A percentile compares a stretch with the other conserved stretches of the same genome.
phyloP scores from a whole-genome alignment of 805 yeast genomes.

The Wickerhamiella kazuoi region DNA sequence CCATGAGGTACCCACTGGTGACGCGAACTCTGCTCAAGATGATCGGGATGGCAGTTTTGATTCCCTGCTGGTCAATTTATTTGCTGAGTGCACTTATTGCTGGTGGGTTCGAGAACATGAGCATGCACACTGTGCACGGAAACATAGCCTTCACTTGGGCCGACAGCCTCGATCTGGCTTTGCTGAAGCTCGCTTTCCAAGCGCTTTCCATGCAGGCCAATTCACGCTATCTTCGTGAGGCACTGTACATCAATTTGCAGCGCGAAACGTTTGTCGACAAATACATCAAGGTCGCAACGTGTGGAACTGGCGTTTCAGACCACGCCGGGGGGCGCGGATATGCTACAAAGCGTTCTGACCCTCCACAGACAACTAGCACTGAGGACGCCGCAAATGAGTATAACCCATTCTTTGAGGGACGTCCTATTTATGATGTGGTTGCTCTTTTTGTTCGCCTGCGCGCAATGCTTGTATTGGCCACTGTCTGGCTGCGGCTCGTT shows the following conservation, averaged over 20 bases:
- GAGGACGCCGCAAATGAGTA: neutral
- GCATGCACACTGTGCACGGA: neutral
- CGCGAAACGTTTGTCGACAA: neutral
- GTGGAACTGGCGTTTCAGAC: too few relatives aligned
- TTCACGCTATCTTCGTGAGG: neutral
- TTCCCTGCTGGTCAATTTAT: constrained; percentile 3
- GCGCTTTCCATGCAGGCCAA: neutral
- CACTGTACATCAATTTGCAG: neutral
- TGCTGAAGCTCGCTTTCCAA: neutral
- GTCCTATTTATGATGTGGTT: neutral
- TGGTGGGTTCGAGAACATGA: constrained; percentile 2
- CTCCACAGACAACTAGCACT: neutral
- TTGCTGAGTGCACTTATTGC: constrained; percentile 1
- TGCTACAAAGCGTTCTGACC: neutral
- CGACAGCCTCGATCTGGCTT: neutral
- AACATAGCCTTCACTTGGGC: neutral
- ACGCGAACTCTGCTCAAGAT: constrained; percentile 3
- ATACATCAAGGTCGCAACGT: too few relatives aligned
- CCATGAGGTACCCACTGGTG: too few relatives aligned
- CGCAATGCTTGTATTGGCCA: neutral
- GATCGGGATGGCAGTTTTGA: neutral
- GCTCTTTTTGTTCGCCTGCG: neutral
- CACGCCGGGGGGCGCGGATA: too few relatives aligned
- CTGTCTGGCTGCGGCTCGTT: neutral
- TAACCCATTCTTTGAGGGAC: neutral